Evolutionary conservation across 805 yeast species (phyloP).

Genomic region (Cyberlindnera veronae): DNA sequence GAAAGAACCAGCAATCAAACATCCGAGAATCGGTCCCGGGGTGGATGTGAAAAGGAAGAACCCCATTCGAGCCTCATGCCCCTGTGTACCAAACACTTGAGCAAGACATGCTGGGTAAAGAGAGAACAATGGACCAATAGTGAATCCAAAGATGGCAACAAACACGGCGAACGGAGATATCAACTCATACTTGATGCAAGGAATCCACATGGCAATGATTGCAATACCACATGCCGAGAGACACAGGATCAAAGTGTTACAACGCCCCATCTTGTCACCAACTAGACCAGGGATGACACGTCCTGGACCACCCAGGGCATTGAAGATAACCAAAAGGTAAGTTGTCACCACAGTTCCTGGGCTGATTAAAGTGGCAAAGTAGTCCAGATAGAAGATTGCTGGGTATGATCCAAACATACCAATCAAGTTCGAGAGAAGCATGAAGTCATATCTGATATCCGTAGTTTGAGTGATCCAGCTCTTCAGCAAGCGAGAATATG

Average conservation of each 20-base stretch:
- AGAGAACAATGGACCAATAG: slow-evolving; percentile 21
- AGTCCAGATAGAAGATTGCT: slow-evolving; percentile 25
- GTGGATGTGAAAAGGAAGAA: slow-evolving; percentile 17
- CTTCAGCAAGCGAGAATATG: slow-evolving; percentile 11
- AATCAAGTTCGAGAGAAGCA: slow-evolving; percentile 16
- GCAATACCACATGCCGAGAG: slow-evolving; percentile 9
- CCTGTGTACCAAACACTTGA: slow-evolving; percentile 22
- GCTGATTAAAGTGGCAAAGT: slow-evolving; percentile 18
- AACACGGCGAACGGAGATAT: slow-evolving; percentile 15
- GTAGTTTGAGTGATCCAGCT: slow-evolving; percentile 15
- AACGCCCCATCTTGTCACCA: slow-evolving; percentile 23
- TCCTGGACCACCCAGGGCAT: slow-evolving; percentile 25
- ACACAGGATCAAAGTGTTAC: slow-evolving; percentile 16
- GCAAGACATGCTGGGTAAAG: slow-evolving; percentile 24
- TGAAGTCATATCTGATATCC: slow-evolving; percentile 7
- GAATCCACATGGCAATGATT: slow-evolving; percentile 20
- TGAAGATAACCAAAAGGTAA: slow-evolving; percentile 21
- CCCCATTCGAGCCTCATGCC: slow-evolving; percentile 20
- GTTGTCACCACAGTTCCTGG: slow-evolving; percentile 15
- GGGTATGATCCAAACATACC: slow-evolving; percentile 26
- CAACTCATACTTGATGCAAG: slow-evolving; percentile 14
- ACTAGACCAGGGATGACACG: slow-evolving; percentile 22
- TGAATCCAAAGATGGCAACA: slow-evolving; percentile 21
- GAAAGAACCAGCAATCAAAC: slow-evolving; percentile 25
- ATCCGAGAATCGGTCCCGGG: slow-evolving; percentile 25